Evolutionary conservation across 176 grass and related monocot genomes (phyloP).

Genomic region (Guadua angustifolia): DNA sequence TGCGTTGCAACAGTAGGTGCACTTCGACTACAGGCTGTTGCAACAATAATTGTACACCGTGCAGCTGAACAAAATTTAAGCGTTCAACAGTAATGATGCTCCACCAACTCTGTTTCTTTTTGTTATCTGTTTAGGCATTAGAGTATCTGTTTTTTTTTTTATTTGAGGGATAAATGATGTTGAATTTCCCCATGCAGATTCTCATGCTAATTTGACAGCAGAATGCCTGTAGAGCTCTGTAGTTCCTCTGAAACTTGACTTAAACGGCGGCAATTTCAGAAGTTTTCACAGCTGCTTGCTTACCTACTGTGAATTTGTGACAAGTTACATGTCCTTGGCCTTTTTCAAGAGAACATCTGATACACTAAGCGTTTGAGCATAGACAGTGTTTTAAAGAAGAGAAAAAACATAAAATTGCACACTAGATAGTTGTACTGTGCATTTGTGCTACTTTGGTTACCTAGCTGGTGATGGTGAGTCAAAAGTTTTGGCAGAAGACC

Average conservation of each 20-base stretch:
- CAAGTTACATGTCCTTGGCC: neutral
- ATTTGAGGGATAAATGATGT: neutral
- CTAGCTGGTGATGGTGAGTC: constrained; percentile 11
- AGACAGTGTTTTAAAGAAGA: neutral
- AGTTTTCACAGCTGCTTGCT: neutral
- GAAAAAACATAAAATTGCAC: neutral
- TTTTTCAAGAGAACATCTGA: neutral
- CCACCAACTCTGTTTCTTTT: neutral
- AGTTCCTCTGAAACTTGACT: neutral
- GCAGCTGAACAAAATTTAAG: neutral
- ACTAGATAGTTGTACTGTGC: neutral
- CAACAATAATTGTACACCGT: neutral
- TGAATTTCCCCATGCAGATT: neutral
- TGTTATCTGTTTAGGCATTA: neutral
- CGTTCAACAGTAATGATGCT: neutral
- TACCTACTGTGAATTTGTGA: neutral
- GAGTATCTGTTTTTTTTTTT: neutral
- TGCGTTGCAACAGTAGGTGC: neutral
- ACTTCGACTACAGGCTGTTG: neutral
- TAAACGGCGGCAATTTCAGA: neutral
- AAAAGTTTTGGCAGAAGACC: constrained; percentile 16
- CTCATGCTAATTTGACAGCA: too few relatives aligned
- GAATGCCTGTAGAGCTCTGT: neutral
- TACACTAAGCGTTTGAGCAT: neutral
- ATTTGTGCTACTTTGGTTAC: neutral